Conservation (phyloP, 352 stramenopile species). For the Saprolegnia diclina region DNA sequence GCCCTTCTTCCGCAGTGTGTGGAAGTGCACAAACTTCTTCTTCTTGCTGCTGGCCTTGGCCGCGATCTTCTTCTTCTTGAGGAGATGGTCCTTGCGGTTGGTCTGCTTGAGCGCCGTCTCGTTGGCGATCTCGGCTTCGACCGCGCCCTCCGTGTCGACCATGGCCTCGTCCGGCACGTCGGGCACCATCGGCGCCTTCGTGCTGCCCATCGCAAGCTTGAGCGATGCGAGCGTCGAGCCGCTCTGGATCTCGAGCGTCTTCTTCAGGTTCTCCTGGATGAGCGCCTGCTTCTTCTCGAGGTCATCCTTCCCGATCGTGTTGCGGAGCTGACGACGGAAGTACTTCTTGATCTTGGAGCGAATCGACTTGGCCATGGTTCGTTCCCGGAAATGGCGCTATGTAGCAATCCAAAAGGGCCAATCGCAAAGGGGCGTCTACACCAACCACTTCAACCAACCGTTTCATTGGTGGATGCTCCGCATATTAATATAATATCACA, state of each 20-base stretch:
- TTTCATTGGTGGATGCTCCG: constrained; percentile 10
- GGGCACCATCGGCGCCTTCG: constrained; percentile 4
- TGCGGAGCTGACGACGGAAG: constrained; percentile 80
- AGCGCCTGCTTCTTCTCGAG: constrained; percentile 61
- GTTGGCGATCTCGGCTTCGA: neutral
- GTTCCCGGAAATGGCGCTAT: constrained; percentile 5
- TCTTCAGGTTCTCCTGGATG: constrained; percentile 83
- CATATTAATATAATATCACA: neutral
- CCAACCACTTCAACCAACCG: constrained; percentile 23
- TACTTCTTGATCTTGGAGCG: constrained; percentile 87
- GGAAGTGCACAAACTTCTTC: constrained; percentile 71
- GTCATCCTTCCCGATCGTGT: constrained; percentile 74
- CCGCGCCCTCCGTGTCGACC: constrained; percentile 10
- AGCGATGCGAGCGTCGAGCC: constrained; percentile 18
- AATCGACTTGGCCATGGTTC: constrained; percentile 81
- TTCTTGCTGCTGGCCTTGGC: constrained; percentile 70
- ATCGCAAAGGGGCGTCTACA: constrained; percentile 2
- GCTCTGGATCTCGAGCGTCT: constrained; percentile 55
- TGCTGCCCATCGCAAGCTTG: constrained; percentile 9
- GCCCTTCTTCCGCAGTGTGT: constrained; percentile 82
- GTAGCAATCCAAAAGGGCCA: constrained; percentile 1
- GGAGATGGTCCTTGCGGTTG: constrained; percentile 21
- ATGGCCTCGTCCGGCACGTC: constrained; percentile 4
- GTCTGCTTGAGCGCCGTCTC: neutral
- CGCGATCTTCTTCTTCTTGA: constrained; percentile 48